phyloP scores from a whole-genome alignment of 495 filamentous ascomycete species.

The Halenospora varia region DNA sequence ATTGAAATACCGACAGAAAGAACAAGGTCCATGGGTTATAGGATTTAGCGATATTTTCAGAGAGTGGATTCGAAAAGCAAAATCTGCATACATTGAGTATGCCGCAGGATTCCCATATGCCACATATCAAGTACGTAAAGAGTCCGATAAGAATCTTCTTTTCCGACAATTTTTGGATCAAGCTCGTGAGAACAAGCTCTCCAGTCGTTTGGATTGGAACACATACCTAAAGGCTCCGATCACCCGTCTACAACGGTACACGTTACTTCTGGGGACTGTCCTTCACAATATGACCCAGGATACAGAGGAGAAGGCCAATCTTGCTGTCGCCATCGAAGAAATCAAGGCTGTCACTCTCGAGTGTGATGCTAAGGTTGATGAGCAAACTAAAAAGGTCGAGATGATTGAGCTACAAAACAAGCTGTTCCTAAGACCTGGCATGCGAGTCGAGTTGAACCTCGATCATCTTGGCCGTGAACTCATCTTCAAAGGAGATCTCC shows the following conservation, averaged over 20 bases:
- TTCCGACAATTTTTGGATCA: constrained; percentile 85
- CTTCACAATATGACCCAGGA: constrained; percentile 79
- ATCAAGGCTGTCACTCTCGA: constrained; percentile 88
- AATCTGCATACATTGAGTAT: constrained; percentile 85
- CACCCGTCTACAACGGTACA: constrained; percentile 87
- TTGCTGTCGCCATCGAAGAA: constrained; percentile 87
- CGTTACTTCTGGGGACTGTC: constrained; percentile 76
- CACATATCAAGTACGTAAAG: constrained; percentile 75
- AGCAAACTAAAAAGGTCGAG: constrained; percentile 88
- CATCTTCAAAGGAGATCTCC: constrained; percentile 84
- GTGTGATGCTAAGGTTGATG: constrained; percentile 91
- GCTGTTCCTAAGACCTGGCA: constrained; percentile 77
- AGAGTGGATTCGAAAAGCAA: constrained; percentile 97
- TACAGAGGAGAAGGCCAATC: constrained; percentile 84
- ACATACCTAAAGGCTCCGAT: constrained; percentile 93
- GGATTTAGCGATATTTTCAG: constrained; percentile 97
- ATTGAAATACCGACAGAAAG: constrained; percentile 94
- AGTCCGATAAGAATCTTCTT: constrained; percentile 76
- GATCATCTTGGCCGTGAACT: constrained; percentile 89
- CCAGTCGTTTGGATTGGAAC: constrained; percentile 85
- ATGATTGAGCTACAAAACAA: constrained; percentile 80
- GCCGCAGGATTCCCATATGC: constrained; percentile 84
- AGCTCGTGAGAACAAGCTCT: constrained; percentile 72
- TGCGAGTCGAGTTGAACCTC: constrained; percentile 85
- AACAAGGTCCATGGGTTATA: constrained; percentile 90